Percentiles rank a stretch among this genome's conserved stretches.
phyloP scores from a whole-genome alignment of 352 stramenopile genomes.

The Phytophthora melonis region DNA sequence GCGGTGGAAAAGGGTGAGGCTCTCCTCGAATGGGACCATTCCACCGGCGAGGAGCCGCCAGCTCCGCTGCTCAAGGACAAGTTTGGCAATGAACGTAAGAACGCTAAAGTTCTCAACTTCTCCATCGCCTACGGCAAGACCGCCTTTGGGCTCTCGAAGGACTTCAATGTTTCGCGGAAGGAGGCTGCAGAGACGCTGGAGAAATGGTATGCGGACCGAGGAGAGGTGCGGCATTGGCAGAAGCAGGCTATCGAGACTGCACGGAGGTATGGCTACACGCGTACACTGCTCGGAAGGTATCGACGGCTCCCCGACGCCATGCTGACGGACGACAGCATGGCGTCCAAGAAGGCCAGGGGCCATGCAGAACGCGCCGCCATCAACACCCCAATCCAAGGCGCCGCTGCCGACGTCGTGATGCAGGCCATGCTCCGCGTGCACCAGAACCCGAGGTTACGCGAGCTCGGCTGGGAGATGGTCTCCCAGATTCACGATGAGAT shows the following conservation, averaged over 20 bases:
- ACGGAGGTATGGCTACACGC: constrained; percentile 84
- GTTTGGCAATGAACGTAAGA: constrained; percentile 97
- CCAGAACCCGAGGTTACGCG: constrained; percentile 89
- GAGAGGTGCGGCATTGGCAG: constrained; percentile 95
- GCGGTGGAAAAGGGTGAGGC: constrained; percentile 96
- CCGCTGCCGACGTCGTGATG: constrained; percentile 99
- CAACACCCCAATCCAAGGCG: constrained; percentile 99
- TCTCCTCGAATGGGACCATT: constrained; percentile 98
- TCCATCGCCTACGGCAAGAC: constrained; percentile 99
- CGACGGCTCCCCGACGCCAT: constrained; percentile 96
- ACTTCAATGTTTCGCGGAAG: constrained; percentile 84
- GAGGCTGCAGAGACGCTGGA: constrained; percentile 89
- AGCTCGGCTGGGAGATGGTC: constrained; percentile 98
- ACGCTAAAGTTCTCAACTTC: constrained; percentile 99
- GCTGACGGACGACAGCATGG: constrained; percentile 62
- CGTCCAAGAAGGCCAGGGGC: constrained; percentile 73
- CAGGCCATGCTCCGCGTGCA: constrained; percentile 99
- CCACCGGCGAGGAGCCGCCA: constrained; percentile 83
- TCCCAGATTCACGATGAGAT: constrained; percentile 99
- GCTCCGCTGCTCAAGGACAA: constrained; percentile 98
- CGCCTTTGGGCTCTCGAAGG: constrained; percentile 95
- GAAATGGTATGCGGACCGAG: constrained; percentile 97
- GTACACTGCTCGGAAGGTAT: constrained; percentile 98
- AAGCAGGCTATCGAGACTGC: constrained; percentile 93
- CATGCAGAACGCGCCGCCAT: constrained; percentile 97